Base-by-base conservation (phyloP, 176 grass and related monocot species). In the Cenchrus americanus region DNA sequence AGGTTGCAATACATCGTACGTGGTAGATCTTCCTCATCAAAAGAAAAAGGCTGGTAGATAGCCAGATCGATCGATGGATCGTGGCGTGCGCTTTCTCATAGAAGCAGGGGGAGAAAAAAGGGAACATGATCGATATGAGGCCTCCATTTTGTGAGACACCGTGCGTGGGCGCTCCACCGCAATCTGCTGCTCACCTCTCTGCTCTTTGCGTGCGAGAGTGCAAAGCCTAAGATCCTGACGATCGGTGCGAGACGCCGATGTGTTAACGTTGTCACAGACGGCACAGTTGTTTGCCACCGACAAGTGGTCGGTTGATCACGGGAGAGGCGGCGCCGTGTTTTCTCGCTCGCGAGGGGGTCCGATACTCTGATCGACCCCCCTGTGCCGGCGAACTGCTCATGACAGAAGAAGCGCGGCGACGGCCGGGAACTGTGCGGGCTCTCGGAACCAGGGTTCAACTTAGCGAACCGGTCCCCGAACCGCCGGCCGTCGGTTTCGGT, bases 171-270 rank as follows among this genome's bases (percentile, higher is more conserved):
- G 34, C 64, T 3, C 42, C 42, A 66, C 48, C 32, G 48, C 46
- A 3, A 15, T 66, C 34, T 37, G 34, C 34, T 80, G 69, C 44
- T 9, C 10, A 32, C 48, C 60, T 21, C n/a, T n/a, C n/a, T 21
- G 40, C 57, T 64, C 90, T 91, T 97, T 97, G 95, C 95, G 93
- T 97, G 95, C 62, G 85, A 18, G 64, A 72, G 82, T 52, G 65
- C 78, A 93, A 94, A 93, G 88, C 65, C 70, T 57, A 49, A 92
- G 88, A 94, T 97, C 21, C 89, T 72, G 46, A 30, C 1, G 37
- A 62, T 61, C 37, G 12, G 34, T 22, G 73, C 51, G 5, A 0
- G 3, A 13, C 34, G 73, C 19, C 14, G 30, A 3, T 37, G 9
- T 15, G 43, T 79, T 65, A 69, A 69, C 78, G 8, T 9, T 57